Percentiles rank a stretch among this genome's conserved stretches.
These are phyloP conservation scores for Pichia sorboxylosa DNA, from an alignment of 1,139 yeast genomes.

Conservation along the genomic window DNA sequence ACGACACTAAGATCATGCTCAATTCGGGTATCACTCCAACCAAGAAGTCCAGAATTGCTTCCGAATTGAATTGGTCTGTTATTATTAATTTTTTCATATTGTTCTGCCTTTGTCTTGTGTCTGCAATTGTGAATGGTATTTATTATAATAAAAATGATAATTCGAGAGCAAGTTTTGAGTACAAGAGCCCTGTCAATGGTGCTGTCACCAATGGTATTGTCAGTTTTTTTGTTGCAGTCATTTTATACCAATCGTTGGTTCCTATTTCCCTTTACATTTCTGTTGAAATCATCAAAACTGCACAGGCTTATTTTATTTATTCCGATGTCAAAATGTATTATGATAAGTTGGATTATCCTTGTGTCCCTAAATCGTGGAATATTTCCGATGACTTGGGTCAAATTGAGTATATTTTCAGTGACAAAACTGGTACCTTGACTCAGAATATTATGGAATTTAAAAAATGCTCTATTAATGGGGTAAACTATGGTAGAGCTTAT, in stretches of 20 bases:
- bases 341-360: slow-evolving; percentile 77
- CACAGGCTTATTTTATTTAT: slow-evolving; percentile 87
- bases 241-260: slow-evolving; percentile 81
- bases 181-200: slow-evolving; percentile 47
- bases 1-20: slow-evolving; percentile 83
- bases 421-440: slow-evolving; percentile 93
- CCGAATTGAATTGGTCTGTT: slow-evolving; percentile 75
- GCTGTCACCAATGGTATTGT: slow-evolving; percentile 74
- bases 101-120: slow-evolving; percentile 67
- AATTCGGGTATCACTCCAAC: slow-evolving; percentile 92
- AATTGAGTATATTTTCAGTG: slow-evolving; percentile 89
- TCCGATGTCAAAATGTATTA: slow-evolving; percentile 84
- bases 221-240: slow-evolving; percentile 79
- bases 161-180: slow-evolving; percentile 65
- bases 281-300: slow-evolving; percentile 86
- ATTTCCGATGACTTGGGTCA: slow-evolving; percentile 96
- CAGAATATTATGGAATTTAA: slow-evolving; percentile 96
- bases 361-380: slow-evolving; percentile 94
- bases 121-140: slow-evolving; percentile 76
- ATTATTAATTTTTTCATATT: slow-evolving; percentile 64
- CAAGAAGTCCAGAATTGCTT: slow-evolving; percentile 70
- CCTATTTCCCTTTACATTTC: slow-evolving; percentile 93
- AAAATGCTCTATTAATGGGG: slow-evolving; percentile 81
- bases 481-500: slow-evolving; percentile 84
- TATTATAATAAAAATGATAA: slow-evolving; percentile 42